Evolutionary conservation across 1,284 basidiomycete genomes (phyloP).

Genomic region (Cutaneotrichosporon dermatis): DNA sequence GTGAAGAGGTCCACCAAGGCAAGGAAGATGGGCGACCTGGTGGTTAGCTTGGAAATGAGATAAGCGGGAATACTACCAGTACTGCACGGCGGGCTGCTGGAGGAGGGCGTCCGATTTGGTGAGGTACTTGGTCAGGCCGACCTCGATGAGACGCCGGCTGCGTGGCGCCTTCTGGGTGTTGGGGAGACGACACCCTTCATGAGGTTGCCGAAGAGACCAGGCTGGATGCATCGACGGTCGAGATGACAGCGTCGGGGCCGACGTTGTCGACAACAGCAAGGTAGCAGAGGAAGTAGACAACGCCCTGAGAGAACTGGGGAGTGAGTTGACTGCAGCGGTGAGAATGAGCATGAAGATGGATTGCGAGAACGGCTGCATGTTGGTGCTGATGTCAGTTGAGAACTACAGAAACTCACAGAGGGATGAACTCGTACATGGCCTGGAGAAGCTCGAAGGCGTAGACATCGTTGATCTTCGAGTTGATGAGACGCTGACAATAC

Average conservation of each 20-base stretch:
- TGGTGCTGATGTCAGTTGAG: constrained; percentile 55
- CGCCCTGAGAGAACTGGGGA: constrained; percentile 78
- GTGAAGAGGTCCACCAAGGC: constrained; percentile 72
- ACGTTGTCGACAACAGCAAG: constrained; percentile 68
- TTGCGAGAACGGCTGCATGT: constrained; percentile 70
- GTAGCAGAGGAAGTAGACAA: constrained; percentile 74
- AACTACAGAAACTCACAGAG: constrained; percentile 74
- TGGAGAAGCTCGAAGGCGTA: constrained; percentile 90
- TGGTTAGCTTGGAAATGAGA: too few species aligned
- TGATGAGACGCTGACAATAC: constrained; percentile 90
- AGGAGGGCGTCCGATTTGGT: constrained; percentile 68
- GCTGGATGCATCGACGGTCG: constrained; percentile 77
- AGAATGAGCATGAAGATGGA: constrained; percentile 75
- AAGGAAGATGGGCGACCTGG: constrained; percentile 59
- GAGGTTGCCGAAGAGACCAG: constrained; percentile 78
- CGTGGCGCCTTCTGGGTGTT: constrained; percentile 76
- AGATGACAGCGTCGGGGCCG: constrained; percentile 74
- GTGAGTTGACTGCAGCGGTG: constrained; percentile 85
- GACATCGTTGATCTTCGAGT: constrained; percentile 79
- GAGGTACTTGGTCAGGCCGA: constrained; percentile 78
- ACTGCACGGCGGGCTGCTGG: constrained; percentile 58
- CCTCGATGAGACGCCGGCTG: constrained; percentile 75
- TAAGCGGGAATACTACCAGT: constrained; percentile 42
- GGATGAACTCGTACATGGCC: constrained; percentile 66
- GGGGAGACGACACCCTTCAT: constrained; percentile 73